Evolutionary conservation across 306 rosid genomes (phyloP), one percentile per base, ranked within the genome.

Genomic region (Trichosanthes cucumerina): DNA sequence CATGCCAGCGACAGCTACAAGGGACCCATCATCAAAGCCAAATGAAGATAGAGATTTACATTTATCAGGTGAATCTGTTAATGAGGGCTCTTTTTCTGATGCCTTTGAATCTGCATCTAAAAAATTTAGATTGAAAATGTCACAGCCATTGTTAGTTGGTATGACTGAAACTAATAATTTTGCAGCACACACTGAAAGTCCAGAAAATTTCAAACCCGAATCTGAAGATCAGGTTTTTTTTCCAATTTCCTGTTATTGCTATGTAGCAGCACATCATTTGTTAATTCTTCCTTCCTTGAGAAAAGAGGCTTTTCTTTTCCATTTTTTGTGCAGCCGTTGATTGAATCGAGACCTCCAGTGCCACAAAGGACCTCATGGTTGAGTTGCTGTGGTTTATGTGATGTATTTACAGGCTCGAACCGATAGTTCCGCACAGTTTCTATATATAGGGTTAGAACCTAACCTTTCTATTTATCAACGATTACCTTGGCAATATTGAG

Each of bases 151-250:
- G 64, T 84, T 62, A 75, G 75, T 50, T 80, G 78, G 78, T 73
- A 46, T 39, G 14, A 79, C 82, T 53, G 77, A 49, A 83, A 43
- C 82, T 78, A 79, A 79, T 71, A 76, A 87, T 81, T 86, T 60
- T 36, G 80, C 83, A 50, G 82, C 65, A 60, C 76, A 77, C n/a
- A 76, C 83, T 21, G 83, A 87, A 52, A 76, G 63, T 81, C 86
- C 84, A 34, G 87, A 82, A 60, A 62, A 16, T 86, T 49, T 19
- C 43, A 49, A 50, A 28, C 38, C 78, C 6, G 78, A 73, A 74
- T 81, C 96, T 76, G 90, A 85, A 86, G 68, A 83, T 57, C 84
- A 89, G 98, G 98, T 95, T 39, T 90, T 82, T 50, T 43, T 46
- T 81, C 57, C 39, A 73, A 34, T 47, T 79, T 44, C 77, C 5